Conservation (phyloP, 208 protist species). For the Phytomonas francai region DNA sequence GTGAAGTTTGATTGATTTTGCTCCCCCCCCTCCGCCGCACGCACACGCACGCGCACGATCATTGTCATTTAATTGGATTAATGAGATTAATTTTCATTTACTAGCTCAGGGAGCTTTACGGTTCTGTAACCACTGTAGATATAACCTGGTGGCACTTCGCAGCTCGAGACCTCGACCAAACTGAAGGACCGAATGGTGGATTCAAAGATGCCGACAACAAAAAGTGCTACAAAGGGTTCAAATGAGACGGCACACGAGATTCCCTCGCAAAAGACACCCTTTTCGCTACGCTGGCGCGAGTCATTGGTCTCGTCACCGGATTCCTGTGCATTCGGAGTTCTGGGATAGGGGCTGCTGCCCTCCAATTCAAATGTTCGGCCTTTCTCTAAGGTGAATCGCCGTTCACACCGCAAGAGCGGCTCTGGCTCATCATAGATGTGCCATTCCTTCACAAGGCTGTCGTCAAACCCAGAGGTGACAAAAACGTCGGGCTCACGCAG, state of each 20-base stretch:
- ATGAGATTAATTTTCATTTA: not conserved
- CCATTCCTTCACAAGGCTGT: constrained; percentile 76
- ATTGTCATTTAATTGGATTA: not conserved
- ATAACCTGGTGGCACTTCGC: constrained; percentile 51
- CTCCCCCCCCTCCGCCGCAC: too few species aligned
- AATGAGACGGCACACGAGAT: constrained; percentile 54
- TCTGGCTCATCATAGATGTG: constrained; percentile 76
- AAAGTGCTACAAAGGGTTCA: constrained; percentile 49
- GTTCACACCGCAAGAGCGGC: constrained; percentile 46
- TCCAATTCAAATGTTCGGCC: not conserved
- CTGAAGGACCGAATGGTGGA: constrained; percentile 52
- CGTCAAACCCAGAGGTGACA: constrained; percentile 55
- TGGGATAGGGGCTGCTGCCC: not conserved
- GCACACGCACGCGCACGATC: not conserved
- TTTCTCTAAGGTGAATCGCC: constrained; percentile 37
- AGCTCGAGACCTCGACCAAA: constrained; percentile 57
- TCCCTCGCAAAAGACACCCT: constrained; percentile 11
- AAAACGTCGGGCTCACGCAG: constrained; percentile 65
- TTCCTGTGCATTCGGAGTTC: not conserved
- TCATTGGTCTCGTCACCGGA: not conserved
- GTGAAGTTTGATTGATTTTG: too few species aligned
- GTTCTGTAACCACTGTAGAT: constrained; percentile 78
- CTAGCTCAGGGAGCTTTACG: constrained; percentile 24
- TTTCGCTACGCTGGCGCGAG: not conserved
- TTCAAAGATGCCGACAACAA: constrained; percentile 70